phyloP scores from a whole-genome alignment of 495 filamentous ascomycete genomes.

The Hypoxylon intermedium region DNA sequence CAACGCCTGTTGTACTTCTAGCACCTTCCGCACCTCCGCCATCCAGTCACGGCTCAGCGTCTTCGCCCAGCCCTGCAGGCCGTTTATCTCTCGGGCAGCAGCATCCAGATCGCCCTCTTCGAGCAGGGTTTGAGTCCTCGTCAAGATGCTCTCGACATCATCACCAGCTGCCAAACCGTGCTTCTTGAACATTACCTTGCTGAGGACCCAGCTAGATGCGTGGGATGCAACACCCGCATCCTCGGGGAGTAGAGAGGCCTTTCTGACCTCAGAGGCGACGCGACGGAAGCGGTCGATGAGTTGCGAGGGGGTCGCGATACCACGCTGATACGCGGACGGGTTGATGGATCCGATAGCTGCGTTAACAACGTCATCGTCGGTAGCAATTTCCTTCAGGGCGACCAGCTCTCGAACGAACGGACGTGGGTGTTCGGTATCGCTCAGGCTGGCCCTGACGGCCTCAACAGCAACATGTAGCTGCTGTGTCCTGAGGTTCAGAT shows the following conservation, averaged over 20 bases:
- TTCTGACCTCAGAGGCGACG: conserved; percentile 91
- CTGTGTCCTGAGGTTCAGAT: conserved; percentile 89
- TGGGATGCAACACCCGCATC: conserved; percentile 94
- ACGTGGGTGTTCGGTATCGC: conserved; percentile 72
- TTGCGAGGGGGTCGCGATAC: conserved; percentile 79
- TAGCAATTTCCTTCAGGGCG: conserved; percentile 89
- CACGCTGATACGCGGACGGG: conserved; percentile 90
- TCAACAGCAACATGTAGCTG: conserved; percentile 95
- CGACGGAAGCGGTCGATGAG: conserved; percentile 95
- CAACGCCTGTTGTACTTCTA: conserved; percentile 94
- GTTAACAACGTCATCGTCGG: conserved; percentile 79
- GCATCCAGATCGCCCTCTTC: conserved; percentile 92
- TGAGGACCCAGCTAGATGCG: conserved; percentile 83
- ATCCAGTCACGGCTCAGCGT: conserved; percentile 93
- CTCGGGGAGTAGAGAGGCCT: conserved; percentile 88
- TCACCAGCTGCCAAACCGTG: conserved; percentile 82
- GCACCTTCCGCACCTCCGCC: conserved; percentile 80
- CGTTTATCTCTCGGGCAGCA: conserved; percentile 94
- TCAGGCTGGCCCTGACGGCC: conserved; percentile 81
- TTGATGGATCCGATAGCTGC: conserved; percentile 95
- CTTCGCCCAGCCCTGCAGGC: conserved; percentile 89
- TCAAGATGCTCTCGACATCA: conserved; percentile 93
- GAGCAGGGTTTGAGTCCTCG: conserved; percentile 82
- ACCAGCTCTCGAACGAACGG: conserved; percentile 92
- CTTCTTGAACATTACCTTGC: conserved; percentile 94